phyloP scores from a whole-genome alignment of 768 basidiomycete species.

The Infundibulicybe gibba region DNA sequence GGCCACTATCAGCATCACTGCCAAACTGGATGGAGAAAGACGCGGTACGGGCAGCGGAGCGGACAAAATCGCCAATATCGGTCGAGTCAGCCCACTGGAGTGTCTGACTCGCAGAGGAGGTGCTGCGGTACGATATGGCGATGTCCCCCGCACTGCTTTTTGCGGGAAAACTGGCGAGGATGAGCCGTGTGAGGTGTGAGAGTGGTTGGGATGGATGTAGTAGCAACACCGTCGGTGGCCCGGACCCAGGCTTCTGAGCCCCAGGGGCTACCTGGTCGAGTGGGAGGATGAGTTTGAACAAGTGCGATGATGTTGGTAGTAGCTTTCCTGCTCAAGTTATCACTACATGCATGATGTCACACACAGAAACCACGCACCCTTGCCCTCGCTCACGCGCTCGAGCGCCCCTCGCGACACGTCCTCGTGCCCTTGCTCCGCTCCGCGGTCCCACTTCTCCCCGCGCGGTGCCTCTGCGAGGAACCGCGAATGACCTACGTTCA shows the following conservation, averaged over 20 bases:
- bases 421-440: background rate
- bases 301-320: conserved; percentile 56
- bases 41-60: conserved; percentile 51
- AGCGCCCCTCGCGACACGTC: conserved; percentile 16
- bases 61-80: conserved; percentile 64
- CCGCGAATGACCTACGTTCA: conserved; percentile 35
- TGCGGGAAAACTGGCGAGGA: conserved; percentile 28
- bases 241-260: conserved; percentile 2
- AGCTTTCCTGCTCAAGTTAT: conserved; percentile 44
- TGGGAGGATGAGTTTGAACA: conserved; percentile 65
- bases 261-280: conserved; percentile 22
- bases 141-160: conserved; percentile 22
- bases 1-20: conserved; percentile 11
- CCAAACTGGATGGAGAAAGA: conserved; percentile 44
- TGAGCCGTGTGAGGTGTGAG: conserved; percentile 57
- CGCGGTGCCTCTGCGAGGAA: conserved; percentile 40
- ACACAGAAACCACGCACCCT: conserved; percentile 23
- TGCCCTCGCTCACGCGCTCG: conserved; percentile 23
- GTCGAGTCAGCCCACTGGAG: conserved; percentile 62
- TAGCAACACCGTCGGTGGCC: conserved; percentile 51
- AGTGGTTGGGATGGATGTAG: conserved; percentile 70
- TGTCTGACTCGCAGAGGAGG: conserved; percentile 22
- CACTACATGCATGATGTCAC: too few relatives aligned
- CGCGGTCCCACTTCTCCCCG: conserved; percentile 25
- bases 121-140: conserved; percentile 42